Conservation (phyloP, 257 asterid genomes). For the Orobanche coerulescens region DNA sequence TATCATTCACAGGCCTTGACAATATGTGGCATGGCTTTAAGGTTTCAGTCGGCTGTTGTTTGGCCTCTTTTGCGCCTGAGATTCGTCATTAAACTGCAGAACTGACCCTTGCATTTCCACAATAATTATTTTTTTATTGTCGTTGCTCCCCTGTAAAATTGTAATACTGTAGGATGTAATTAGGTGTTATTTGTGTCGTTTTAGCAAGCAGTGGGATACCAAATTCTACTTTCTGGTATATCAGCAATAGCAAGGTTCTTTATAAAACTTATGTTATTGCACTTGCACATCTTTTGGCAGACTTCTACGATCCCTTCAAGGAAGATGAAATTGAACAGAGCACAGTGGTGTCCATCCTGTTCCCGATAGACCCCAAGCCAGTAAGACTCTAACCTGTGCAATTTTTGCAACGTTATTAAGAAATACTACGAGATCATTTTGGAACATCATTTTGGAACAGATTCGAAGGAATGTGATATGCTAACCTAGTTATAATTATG, state of each 20-base stretch:
- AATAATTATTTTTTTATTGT: background rate
- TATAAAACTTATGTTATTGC: background rate
- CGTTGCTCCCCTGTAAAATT: background rate
- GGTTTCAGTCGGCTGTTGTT: too few relatives aligned
- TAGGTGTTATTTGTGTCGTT: background rate
- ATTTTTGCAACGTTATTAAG: background rate
- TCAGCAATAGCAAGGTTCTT: background rate
- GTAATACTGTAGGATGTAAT: background rate
- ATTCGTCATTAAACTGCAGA: background rate
- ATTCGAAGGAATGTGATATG: background rate
- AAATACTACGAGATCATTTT: too few relatives aligned
- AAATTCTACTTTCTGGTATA: background rate
- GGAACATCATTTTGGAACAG: background rate
- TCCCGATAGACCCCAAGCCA: slow-evolving; percentile 62
- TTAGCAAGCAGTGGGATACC: background rate
- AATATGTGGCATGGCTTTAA: too few relatives aligned
- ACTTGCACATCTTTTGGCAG: slow-evolving; percentile 35
- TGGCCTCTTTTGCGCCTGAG: background rate
- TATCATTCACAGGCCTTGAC: background rate
- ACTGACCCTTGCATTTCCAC: background rate
- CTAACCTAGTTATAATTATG: slow-evolving; percentile 18
- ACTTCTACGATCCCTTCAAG: slow-evolving; percentile 63
- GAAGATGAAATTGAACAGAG: slow-evolving; percentile 69
- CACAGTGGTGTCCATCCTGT: slow-evolving; percentile 51
- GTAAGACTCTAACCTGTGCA: slow-evolving; percentile 33